Evolutionary conservation across 2,329 filamentous ascomycete species (phyloP).

Genomic region (Bertia moriformis): DNA sequence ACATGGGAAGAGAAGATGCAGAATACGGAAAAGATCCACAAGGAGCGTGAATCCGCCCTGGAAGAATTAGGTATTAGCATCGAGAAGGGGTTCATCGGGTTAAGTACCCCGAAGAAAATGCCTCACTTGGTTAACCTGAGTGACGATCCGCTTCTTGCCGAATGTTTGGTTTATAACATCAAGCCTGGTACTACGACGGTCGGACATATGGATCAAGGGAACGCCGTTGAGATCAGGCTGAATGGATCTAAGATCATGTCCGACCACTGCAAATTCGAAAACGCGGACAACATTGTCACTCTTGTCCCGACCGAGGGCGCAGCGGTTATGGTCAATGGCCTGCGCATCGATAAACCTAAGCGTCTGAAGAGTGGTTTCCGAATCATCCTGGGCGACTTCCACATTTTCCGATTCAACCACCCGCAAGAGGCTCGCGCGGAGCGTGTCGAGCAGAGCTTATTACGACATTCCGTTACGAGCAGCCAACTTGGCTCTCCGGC

Average conservation of each 20-base stretch:
- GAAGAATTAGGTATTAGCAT: conserved; percentile 98
- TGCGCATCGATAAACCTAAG: conserved; percentile 73
- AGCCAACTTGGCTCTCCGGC: conserved; percentile 46
- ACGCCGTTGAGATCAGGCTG: conserved; percentile 53
- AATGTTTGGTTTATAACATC: conserved; percentile 94
- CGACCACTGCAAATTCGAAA: conserved; percentile 89
- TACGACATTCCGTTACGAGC: conserved; percentile 67
- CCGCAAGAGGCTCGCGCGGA: conserved; percentile 91
- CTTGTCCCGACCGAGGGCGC: conserved; percentile 80
- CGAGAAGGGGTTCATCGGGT: conserved; percentile 89
- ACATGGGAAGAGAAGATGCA: conserved; percentile 95
- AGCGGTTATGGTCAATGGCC: conserved; percentile 93
- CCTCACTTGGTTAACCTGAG: conserved; percentile 95
- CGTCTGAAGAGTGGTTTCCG: conserved; percentile 82
- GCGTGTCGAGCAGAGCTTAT: conserved; percentile 70
- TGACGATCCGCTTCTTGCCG: conserved; percentile 81
- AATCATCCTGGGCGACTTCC: conserved; percentile 92
- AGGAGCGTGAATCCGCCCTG: conserved; percentile 83
- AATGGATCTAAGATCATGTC: conserved; percentile 87
- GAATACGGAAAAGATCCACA: conserved; percentile 94
- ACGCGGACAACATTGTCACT: conserved; percentile 80
- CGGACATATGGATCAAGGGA: conserved; percentile 75
- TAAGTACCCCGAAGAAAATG: conserved; percentile 97
- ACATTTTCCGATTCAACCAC: conserved; percentile 97
- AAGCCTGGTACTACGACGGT: conserved; percentile 91